These are phyloP conservation scores for Chaetomium sp. DNA, from an alignment of 2,329 filamentous ascomycete species.

Conservation along the genomic window DNA sequence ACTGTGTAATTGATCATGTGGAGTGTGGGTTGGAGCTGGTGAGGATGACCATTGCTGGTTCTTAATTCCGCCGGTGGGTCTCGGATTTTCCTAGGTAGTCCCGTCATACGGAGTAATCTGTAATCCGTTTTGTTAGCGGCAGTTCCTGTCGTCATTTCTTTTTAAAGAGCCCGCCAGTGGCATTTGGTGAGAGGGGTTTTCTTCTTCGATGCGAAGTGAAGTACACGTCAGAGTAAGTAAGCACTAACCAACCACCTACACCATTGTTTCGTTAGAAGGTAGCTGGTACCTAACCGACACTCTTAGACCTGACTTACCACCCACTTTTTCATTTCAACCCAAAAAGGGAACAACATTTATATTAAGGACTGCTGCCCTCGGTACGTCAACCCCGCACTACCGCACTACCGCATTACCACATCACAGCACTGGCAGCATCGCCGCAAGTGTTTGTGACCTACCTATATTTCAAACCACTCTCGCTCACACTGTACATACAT, in stretches of 20 bases:
- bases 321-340: too few species aligned
- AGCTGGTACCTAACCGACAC: too few species aligned
- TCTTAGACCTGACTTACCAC: too few species aligned
- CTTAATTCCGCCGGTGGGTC: not conserved
- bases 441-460: too few species aligned
- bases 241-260: too few species aligned
- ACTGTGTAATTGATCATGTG: too few species aligned
- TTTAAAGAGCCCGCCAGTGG: not conserved
- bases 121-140: not conserved
- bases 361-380: too few species aligned
- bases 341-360: too few species aligned
- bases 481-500: not conserved
- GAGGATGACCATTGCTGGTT: not conserved
- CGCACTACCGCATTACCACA: not conserved
- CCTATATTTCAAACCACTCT: not conserved
- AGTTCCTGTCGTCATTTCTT: not conserved
- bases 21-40: not conserved
- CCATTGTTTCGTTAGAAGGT: too few species aligned
- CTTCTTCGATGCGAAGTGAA: not conserved
- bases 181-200: not conserved
- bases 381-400: not conserved
- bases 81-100: not conserved
- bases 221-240: too few species aligned
- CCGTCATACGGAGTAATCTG: too few species aligned
- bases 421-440: too few species aligned